These are phyloP conservation scores for Rhytidhysteron rufulum DNA, from an alignment of 2,329 filamentous ascomycete species.

Conservation along the genomic window DNA sequence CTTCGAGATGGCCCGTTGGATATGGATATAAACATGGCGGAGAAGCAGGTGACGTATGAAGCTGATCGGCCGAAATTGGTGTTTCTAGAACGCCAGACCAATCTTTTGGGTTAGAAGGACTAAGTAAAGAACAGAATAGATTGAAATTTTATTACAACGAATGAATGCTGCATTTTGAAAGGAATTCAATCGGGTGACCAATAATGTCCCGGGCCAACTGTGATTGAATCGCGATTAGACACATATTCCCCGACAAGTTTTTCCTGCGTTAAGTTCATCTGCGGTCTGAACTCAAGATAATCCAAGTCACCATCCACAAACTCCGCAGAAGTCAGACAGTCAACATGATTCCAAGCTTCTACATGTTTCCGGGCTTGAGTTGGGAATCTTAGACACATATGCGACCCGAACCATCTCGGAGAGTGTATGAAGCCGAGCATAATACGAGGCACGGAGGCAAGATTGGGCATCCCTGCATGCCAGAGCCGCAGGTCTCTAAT, in stretches of 20 bases:
- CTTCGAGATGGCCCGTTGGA: constrained; percentile 6
- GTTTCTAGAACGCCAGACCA: constrained; percentile 11
- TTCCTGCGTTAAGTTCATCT: constrained; percentile 9
- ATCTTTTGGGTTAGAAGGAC: constrained; percentile 8
- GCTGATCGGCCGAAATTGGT: constrained; percentile 8
- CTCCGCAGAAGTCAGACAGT: constrained; percentile 27
- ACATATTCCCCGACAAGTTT: no score
- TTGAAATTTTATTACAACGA: no score
- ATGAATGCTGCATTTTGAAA: no score
- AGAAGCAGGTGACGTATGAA: constrained; percentile 10
- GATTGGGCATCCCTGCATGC: constrained; percentile 45
- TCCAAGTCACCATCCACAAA: constrained; percentile 36
- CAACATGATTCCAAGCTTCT: constrained; percentile 30
- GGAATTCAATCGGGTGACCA: neutral
- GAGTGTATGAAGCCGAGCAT: constrained; percentile 39
- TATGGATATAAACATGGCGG: constrained; percentile 9
- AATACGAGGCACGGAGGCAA: constrained; percentile 34
- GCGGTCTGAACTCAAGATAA: constrained; percentile 25
- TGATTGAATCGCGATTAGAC: constrained; percentile 2
- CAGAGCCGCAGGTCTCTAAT: constrained; percentile 43
- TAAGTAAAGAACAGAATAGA: no score
- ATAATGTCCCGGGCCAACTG: constrained; percentile 2
- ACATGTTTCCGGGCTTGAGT: constrained; percentile 23
- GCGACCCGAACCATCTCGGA: constrained; percentile 36
- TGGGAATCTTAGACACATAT: constrained; percentile 31